Conservation (phyloP, 768 basidiomycete genomes). For the Boletellus ananas region DNA sequence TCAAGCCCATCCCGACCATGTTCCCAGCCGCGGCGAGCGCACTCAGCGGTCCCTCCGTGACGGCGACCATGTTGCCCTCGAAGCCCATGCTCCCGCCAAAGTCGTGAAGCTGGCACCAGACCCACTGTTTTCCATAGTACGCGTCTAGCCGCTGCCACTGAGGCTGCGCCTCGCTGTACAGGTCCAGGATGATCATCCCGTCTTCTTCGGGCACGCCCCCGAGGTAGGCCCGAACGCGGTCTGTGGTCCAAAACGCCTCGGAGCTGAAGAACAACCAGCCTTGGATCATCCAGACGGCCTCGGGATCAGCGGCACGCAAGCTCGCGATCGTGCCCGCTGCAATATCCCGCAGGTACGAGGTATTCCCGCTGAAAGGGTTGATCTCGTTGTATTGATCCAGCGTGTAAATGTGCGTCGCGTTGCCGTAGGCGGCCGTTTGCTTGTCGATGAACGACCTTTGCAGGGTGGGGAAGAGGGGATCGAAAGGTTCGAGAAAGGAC, state of each 20-base stretch:
- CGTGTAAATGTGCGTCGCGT: slow-evolving; percentile 40
- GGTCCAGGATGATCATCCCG: slow-evolving; percentile 40
- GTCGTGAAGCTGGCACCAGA: slow-evolving; percentile 41
- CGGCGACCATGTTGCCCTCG: slow-evolving; percentile 35
- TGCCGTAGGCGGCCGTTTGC: slow-evolving; percentile 36
- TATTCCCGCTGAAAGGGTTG: slow-evolving; percentile 32
- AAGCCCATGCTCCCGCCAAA: slow-evolving; percentile 38
- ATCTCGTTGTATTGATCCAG: slow-evolving; percentile 45
- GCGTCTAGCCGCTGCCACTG: slow-evolving; percentile 39
- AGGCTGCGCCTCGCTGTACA: slow-evolving; percentile 38
- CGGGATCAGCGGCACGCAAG: slow-evolving; percentile 37
- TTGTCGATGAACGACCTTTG: slow-evolving; percentile 39
- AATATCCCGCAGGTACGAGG: slow-evolving; percentile 32
- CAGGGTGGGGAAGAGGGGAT: slow-evolving; percentile 34
- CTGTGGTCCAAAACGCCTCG: slow-evolving; percentile 37
- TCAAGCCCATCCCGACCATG: slow-evolving; percentile 39
- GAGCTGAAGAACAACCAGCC: slow-evolving; percentile 40
- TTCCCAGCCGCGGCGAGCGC: slow-evolving; percentile 29
- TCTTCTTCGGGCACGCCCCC: slow-evolving; percentile 35
- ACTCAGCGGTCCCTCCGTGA: slow-evolving; percentile 31
- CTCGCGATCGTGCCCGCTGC: slow-evolving; percentile 34
- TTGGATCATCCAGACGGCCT: slow-evolving; percentile 42
- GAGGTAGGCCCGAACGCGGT: slow-evolving; percentile 38
- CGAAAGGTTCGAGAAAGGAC: slow-evolving; percentile 40
- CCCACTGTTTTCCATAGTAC: slow-evolving; percentile 40